Evolutionary conservation across 495 filamentous ascomycete genomes (phyloP).

Genomic region (Pseudoneurospora amorphoporcata): DNA sequence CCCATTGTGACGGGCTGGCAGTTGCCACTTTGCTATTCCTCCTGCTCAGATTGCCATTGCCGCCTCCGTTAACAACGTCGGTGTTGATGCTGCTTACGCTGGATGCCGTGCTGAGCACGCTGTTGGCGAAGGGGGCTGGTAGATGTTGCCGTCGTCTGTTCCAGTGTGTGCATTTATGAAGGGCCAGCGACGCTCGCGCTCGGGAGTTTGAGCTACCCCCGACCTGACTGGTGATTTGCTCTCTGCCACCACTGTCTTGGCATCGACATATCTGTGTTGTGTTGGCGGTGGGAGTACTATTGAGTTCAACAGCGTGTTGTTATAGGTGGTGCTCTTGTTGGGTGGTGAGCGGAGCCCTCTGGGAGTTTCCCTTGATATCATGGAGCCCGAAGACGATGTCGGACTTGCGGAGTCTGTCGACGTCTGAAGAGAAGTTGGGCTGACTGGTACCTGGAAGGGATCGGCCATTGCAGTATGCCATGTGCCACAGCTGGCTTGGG

Average conservation of each 20-base stretch:
- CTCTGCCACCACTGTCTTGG: not conserved
- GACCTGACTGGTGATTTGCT: not conserved
- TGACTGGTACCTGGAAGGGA: conserved; percentile 2
- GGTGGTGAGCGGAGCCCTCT: not conserved
- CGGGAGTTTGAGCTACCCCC: not conserved
- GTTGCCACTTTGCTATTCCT: not conserved
- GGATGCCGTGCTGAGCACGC: conserved; percentile 9
- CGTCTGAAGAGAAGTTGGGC: not conserved
- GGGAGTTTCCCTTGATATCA: not conserved
- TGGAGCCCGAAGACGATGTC: not conserved
- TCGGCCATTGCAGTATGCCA: not conserved
- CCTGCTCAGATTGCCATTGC: not conserved
- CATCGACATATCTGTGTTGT: not conserved
- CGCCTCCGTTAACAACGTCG: not conserved
- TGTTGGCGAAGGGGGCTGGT: not conserved
- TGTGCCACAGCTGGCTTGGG: not conserved
- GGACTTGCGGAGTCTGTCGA: not conserved
- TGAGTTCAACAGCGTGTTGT: not conserved
- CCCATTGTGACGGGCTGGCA: not conserved
- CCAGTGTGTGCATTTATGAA: not conserved
- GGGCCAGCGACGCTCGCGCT: not conserved
- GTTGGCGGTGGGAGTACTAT: conserved; percentile 5
- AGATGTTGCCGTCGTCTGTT: not conserved
- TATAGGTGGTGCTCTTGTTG: not conserved
- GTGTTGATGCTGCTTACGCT: conserved; percentile 4